These are phyloP conservation scores for Plasmodium ovale DNA, from an alignment of 169 alveolate species.

Conservation along the genomic window DNA sequence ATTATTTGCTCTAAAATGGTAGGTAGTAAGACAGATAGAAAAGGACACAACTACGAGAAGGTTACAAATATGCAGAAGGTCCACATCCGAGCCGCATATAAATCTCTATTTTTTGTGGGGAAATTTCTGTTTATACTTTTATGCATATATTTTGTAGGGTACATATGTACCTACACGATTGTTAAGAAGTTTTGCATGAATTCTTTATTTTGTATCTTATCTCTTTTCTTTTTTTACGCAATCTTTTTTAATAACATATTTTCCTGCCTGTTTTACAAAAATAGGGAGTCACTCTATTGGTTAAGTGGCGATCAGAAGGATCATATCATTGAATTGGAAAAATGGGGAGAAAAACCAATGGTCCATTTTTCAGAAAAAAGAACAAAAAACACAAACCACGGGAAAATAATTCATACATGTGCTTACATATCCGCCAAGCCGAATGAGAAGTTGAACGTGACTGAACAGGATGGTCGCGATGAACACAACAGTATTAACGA, in stretches of 20 bases:
- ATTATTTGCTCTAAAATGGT: background rate
- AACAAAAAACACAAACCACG: too few species aligned
- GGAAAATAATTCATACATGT: too few species aligned
- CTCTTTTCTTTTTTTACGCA: constrained; percentile 30
- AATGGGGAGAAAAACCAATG: background rate
- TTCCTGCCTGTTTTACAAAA: constrained; percentile 3
- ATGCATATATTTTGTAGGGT: constrained; percentile 19
- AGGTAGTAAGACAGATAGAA: background rate
- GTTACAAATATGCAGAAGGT: constrained; percentile 11
- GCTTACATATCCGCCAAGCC: too few species aligned
- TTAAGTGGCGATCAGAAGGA: background rate
- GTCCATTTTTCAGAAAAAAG: background rate
- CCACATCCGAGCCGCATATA: constrained; percentile 31
- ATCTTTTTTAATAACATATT: constrained; percentile 61
- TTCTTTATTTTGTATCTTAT: constrained; percentile 6
- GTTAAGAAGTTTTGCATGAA: constrained; percentile 22
- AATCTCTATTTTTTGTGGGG: constrained; percentile 48
- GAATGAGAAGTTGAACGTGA: too few species aligned
- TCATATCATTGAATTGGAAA: too few species aligned
- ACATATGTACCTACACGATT: constrained; percentile 24
- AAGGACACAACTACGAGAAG: background rate
- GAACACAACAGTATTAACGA: too few species aligned
- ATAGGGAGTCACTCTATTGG: too few species aligned
- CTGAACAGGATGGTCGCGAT: too few species aligned
- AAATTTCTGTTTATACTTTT: constrained; percentile 16